A percentile compares a stretch with the other conserved stretches of the same genome.
These are phyloP conservation scores for Plenodomus lindquistii DNA, from an alignment of 2,329 filamentous ascomycete genomes.

Conservation along the genomic window DNA sequence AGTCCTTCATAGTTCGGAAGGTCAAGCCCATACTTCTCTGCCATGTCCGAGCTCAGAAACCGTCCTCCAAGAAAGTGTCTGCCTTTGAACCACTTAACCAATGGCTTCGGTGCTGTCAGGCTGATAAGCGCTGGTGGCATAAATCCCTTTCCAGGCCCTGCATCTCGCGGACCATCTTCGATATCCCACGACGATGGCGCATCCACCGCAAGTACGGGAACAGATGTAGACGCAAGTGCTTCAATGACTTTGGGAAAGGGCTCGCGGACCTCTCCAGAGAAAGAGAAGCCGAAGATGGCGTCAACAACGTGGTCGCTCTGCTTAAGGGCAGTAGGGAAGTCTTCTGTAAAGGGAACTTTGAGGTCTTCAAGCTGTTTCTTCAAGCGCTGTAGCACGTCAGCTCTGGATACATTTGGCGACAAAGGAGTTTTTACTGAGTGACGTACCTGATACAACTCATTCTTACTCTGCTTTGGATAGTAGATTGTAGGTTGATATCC, in stretches of 20 bases:
- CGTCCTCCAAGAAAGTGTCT: conserved; percentile 91
- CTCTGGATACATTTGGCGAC: background rate
- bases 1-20: conserved; percentile 81
- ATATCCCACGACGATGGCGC: conserved; percentile 96
- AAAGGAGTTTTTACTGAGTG: background rate
- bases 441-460: conserved; percentile 80
- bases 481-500: conserved; percentile 88
- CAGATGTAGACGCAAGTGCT: conserved; percentile 70
- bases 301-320: conserved; percentile 83
- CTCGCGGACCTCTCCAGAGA: conserved; percentile 88
- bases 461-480: conserved; percentile 90
- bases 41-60: conserved; percentile 77
- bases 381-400: conserved; percentile 63
- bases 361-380: conserved; percentile 83
- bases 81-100: conserved; percentile 81
- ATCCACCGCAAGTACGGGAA: conserved; percentile 87
- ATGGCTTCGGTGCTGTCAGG: conserved; percentile 89
- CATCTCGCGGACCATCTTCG: conserved; percentile 76
- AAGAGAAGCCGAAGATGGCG: conserved; percentile 95
- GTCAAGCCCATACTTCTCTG: conserved; percentile 84
- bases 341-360: conserved; percentile 78
- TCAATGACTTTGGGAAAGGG: conserved; percentile 84
- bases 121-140: conserved; percentile 81
- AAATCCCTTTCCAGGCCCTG: conserved; percentile 78
- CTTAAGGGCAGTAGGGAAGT: conserved; percentile 70